Conservation (phyloP, 345 rosid species). For the Heritiera littoralis region DNA sequence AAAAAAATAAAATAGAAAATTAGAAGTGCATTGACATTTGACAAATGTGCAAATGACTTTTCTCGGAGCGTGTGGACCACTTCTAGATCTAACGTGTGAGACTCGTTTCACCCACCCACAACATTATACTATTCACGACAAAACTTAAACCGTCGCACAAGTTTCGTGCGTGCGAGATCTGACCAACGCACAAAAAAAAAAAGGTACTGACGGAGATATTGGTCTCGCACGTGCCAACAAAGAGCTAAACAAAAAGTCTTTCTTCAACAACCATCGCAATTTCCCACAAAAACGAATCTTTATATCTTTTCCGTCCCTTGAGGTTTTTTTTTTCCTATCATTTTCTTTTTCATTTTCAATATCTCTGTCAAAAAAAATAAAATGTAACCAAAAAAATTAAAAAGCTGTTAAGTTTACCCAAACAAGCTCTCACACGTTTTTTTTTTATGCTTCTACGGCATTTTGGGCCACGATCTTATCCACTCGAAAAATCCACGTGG, state of each 20-base stretch:
- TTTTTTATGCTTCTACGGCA: neutral
- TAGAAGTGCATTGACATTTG: neutral
- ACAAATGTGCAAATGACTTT: no score
- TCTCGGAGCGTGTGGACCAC: neutral
- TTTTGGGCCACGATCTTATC: neutral
- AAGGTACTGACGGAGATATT: neutral
- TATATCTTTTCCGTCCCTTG: neutral
- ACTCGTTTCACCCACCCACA: neutral
- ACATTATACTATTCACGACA: neutral
- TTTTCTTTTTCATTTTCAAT: neutral
- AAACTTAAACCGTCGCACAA: neutral
- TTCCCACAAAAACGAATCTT: neutral
- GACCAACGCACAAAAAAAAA: neutral
- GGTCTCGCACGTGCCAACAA: neutral
- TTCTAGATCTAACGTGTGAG: neutral
- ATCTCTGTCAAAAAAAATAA: neutral
- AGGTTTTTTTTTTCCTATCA: neutral
- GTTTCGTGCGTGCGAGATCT: neutral
- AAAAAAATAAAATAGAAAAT: neutral
- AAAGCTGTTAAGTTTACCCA: neutral
- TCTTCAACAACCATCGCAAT: neutral
- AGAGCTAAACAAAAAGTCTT: neutral
- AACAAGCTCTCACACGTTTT: neutral
- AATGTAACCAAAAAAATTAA: neutral
- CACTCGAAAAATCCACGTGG: neutral